These are phyloP conservation scores for Kokia cookei DNA, from an alignment of 441 rosid species.

Conservation along the genomic window DNA sequence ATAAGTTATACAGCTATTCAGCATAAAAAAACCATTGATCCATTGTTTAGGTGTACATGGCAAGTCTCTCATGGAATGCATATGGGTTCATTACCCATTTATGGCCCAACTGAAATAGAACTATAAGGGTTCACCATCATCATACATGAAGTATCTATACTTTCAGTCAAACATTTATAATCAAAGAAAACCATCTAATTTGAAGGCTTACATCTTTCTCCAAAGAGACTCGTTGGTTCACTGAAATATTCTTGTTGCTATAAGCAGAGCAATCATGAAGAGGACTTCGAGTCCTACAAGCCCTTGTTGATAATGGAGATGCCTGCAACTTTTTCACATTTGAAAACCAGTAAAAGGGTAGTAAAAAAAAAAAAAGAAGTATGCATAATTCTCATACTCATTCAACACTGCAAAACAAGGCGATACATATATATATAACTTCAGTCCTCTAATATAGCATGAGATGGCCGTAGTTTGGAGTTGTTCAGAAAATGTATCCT, in stretches of 20 bases:
- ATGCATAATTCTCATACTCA: slow-evolving; percentile 2
- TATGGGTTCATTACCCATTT: neutral
- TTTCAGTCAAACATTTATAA: neutral
- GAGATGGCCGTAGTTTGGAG: neutral
- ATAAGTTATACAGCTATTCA: neutral
- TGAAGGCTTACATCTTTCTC: slow-evolving; percentile 66
- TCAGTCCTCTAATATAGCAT: neutral
- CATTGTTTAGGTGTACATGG: neutral
- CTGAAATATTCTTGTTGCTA: slow-evolving; percentile 22
- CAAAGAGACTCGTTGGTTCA: slow-evolving; percentile 52
- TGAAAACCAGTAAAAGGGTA: neutral
- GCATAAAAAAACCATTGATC: neutral
- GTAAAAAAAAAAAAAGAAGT: slow-evolving; percentile 4
- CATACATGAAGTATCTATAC: neutral
- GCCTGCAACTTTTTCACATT: slow-evolving; percentile 29
- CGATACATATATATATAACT: neutral
- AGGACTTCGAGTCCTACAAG: slow-evolving; percentile 38
- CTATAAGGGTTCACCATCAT: neutral
- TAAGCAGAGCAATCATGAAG: slow-evolving; percentile 22
- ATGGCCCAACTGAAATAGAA: neutral
- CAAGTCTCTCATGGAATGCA: neutral
- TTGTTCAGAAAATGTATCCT: slow-evolving; percentile 6
- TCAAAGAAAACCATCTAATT: neutral
- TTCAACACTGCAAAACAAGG: neutral
- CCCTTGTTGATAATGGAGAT: slow-evolving; percentile 28